Base-by-base conservation (phyloP, 2,329 filamentous ascomycete genomes). In the Xylaria sp. region DNA sequence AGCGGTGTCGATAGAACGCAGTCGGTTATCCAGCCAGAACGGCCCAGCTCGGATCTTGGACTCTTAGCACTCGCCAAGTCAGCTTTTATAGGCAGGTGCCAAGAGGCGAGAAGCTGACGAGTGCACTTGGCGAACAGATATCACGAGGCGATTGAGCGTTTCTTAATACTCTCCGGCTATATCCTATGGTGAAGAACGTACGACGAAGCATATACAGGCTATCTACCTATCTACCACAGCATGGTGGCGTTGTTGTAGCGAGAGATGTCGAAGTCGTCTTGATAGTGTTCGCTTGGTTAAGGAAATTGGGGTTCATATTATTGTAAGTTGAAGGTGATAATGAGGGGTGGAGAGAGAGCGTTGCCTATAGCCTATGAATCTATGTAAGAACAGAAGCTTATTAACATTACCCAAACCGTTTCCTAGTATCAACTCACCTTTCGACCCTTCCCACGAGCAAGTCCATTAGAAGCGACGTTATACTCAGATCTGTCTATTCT, bases 11-110 rank as follows among this genome's bases (percentile, higher is more conserved):
- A 25, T 51, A 31, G 23, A 28, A 60, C 2, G 49, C 20, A 46
- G 62, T 51, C 20, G 49, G 2, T 36, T 2, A 39, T 49, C 51
- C 13, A 68, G 52, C 66, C 46, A 68, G 56, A 68, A 61, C 62
- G 49, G 39, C 33, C 33, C 67, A 59, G 52, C 33, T 36, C 52
- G 18, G 56, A 43, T 54, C 15, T 60, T 28, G 48, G 5, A 12
- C 52, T 66, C 67, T 66, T 69, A 64, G 67, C 67, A 31, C 2
- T 33, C 31, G 67, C 67, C 67, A 66, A 66, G 67, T 25, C 52
- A 31, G 46, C 67, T 69, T 62, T 39, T 58, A 66, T 69, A 66
- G 67, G 67, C 67, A 69, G 67, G 67, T 69, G 67, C 67, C 67
- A 69, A 69, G 67, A 28, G 62, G 67, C 49, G 8, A 62, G 57